These are phyloP conservation scores for Malus hybrid DNA, from an alignment of 331 rosid species.

Conservation along the genomic window DNA sequence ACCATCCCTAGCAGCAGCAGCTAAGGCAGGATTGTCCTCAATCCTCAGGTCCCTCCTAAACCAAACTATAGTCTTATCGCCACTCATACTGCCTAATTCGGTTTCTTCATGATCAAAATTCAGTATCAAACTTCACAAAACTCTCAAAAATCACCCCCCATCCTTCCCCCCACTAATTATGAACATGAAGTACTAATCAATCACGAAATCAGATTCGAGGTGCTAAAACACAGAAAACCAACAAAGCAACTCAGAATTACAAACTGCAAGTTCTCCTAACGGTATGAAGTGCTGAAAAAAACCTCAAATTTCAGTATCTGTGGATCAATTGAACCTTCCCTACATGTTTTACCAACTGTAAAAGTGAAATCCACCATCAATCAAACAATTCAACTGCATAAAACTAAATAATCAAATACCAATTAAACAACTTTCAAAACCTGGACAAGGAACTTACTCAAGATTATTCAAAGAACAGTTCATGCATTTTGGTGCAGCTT, in stretches of 20 bases:
- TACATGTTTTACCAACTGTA: not conserved
- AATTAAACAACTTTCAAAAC: not conserved
- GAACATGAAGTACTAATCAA: not conserved
- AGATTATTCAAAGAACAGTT: not conserved
- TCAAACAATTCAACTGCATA: not conserved
- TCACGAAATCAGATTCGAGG: not conserved
- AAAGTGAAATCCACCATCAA: not conserved
- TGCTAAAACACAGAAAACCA: constrained; percentile 11
- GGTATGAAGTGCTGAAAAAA: not conserved
- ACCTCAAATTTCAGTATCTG: not conserved
- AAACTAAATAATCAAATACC: not conserved
- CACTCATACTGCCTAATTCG: constrained; percentile 39
- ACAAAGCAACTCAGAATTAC: constrained; percentile 10
- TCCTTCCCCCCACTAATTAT: not conserved
- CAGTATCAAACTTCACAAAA: constrained; percentile 14
- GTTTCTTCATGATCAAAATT: constrained; percentile 23
- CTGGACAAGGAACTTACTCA: not conserved
- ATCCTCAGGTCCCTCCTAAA: constrained; percentile 97
- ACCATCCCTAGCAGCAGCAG: constrained; percentile 86
- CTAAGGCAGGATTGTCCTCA: constrained; percentile 89
- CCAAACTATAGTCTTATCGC: constrained; percentile 80
- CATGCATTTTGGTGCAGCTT: not conserved
- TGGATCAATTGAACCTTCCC: not conserved
- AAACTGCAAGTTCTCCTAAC: constrained; percentile 1
- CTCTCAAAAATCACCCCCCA: constrained; percentile 10